A percentile compares a stretch with the other conserved stretches of the same genome.
Evolutionary conservation across 257 asterid genomes (phyloP).

Genomic region (Gardenia jasminoides): DNA sequence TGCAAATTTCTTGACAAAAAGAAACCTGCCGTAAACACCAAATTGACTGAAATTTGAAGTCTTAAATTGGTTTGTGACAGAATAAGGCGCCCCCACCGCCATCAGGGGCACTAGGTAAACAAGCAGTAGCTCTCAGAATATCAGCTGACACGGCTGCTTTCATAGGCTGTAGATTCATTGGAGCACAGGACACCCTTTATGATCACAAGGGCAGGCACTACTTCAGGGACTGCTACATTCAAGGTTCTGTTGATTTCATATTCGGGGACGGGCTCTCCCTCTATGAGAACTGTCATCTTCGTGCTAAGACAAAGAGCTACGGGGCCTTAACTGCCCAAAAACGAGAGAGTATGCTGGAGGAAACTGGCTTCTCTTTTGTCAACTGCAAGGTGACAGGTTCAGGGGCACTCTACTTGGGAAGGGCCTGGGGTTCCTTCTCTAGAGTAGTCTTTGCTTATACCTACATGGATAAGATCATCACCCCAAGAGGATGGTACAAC

Average conservation of each 20-base stretch:
- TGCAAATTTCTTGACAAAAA: not conserved
- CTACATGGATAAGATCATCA: constrained; percentile 78
- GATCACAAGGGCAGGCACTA: constrained; percentile 90
- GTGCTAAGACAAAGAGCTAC: constrained; percentile 53
- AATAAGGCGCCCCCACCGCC: constrained; percentile 65
- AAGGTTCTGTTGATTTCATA: constrained; percentile 89
- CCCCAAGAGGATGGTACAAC: constrained; percentile 81
- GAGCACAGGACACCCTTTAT: constrained; percentile 84
- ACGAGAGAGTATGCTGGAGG: constrained; percentile 79
- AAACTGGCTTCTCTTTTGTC: constrained; percentile 86
- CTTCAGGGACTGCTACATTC: constrained; percentile 72
- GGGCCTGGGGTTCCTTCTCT: constrained; percentile 96
- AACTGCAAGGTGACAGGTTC: constrained; percentile 84
- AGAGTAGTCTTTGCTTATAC: constrained; percentile 90
- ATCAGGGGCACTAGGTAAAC: constrained; percentile 76
- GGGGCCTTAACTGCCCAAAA: constrained; percentile 95
- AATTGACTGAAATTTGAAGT: not conserved
- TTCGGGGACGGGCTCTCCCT: constrained; percentile 73
- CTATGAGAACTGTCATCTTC: constrained; percentile 69
- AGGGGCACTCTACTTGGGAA: constrained; percentile 78
- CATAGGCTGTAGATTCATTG: constrained; percentile 72
- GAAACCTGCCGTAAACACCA: not conserved
- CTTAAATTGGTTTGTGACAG: constrained; percentile 33
- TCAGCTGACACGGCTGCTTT: constrained; percentile 84
- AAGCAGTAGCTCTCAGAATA: constrained; percentile 93